Conservation (phyloP, 495 filamentous ascomycete species). For the Cetradonia linearis region DNA sequence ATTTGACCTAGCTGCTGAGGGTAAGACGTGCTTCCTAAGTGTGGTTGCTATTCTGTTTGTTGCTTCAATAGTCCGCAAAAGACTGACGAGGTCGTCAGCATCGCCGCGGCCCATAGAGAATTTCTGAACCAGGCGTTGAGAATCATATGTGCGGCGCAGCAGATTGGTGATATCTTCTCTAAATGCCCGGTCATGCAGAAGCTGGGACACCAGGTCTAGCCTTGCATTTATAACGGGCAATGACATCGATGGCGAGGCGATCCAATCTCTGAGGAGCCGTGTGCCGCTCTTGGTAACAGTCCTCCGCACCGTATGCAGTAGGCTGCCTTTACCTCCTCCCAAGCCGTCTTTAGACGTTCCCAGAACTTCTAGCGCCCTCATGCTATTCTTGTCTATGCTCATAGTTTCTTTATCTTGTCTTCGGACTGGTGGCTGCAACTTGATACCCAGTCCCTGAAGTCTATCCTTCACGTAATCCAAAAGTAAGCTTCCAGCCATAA, state of each 20-base stretch:
- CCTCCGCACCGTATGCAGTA: slow-evolving; percentile 77
- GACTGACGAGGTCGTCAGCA: slow-evolving; percentile 76
- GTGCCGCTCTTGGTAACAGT: slow-evolving; percentile 88
- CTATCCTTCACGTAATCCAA: slow-evolving; percentile 74
- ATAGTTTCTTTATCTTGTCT: slow-evolving; percentile 65
- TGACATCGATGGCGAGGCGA: slow-evolving; percentile 81
- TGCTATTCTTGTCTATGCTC: slow-evolving; percentile 81
- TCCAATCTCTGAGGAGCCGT: slow-evolving; percentile 66
- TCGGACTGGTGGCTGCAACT: slow-evolving; percentile 71
- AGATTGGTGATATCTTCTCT: slow-evolving; percentile 55
- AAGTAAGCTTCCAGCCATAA: slow-evolving; percentile 59
- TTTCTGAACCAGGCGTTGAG: slow-evolving; percentile 81
- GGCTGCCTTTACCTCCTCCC: slow-evolving; percentile 60
- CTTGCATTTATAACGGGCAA: slow-evolving; percentile 66
- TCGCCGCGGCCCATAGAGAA: slow-evolving; percentile 89
- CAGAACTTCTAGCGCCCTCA: slow-evolving; percentile 82
- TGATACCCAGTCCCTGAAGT: slow-evolving; percentile 68
- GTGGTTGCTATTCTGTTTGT: slow-evolving; percentile 56
- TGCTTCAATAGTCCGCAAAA: slow-evolving; percentile 72
- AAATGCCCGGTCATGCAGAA: slow-evolving; percentile 51
- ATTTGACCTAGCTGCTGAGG: slow-evolving; percentile 26
- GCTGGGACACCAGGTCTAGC: slow-evolving; percentile 69
- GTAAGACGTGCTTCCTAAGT: slow-evolving; percentile 25
- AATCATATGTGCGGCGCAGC: slow-evolving; percentile 72
- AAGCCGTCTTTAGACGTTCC: slow-evolving; percentile 65